These are phyloP conservation scores for Talaromyces sp. DNA, from an alignment of 2,329 filamentous ascomycete genomes.

Conservation along the genomic window DNA sequence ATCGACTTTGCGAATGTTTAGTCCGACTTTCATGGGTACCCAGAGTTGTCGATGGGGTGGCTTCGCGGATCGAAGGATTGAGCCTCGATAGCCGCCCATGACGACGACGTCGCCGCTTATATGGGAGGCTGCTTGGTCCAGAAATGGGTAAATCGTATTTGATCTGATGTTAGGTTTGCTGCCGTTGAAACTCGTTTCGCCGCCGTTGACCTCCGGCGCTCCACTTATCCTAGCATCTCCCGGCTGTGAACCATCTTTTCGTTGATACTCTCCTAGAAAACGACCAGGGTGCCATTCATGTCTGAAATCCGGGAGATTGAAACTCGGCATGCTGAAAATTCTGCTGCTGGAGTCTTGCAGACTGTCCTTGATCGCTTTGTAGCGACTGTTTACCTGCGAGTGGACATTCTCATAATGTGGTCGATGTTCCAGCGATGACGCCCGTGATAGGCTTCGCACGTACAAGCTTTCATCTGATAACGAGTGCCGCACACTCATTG, in stretches of 20 bases:
- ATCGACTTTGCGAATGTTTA: conserved; percentile 89
- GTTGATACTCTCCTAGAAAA: conserved; percentile 29
- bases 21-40: conserved; percentile 88
- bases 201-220: conserved; percentile 2
- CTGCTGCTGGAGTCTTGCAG: conserved; percentile 77
- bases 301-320: conserved; percentile 40
- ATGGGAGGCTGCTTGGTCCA: conserved; percentile 60
- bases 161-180: conserved; percentile 18
- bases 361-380: conserved; percentile 88
- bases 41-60: conserved; percentile 82
- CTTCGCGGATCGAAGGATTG: conserved; percentile 78
- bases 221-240: neutral
- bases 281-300: conserved; percentile 35
- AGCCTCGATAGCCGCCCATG: conserved; percentile 86
- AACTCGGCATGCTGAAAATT: conserved; percentile 48
- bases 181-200: neutral
- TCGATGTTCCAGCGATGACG: conserved; percentile 82
- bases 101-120: conserved; percentile 83
- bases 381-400: conserved; percentile 80
- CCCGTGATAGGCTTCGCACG: conserved; percentile 69
- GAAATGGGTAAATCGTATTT: conserved; percentile 42
- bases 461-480: conserved; percentile 74
- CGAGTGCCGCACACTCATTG: conserved; percentile 52
- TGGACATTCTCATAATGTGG: conserved; percentile 74
- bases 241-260: conserved; percentile 14